Evolutionary conservation across 176 grass and related monocot genomes (phyloP), one percentile per base, ranked within the genome.

Genomic region (Oryza rufipogon): DNA sequence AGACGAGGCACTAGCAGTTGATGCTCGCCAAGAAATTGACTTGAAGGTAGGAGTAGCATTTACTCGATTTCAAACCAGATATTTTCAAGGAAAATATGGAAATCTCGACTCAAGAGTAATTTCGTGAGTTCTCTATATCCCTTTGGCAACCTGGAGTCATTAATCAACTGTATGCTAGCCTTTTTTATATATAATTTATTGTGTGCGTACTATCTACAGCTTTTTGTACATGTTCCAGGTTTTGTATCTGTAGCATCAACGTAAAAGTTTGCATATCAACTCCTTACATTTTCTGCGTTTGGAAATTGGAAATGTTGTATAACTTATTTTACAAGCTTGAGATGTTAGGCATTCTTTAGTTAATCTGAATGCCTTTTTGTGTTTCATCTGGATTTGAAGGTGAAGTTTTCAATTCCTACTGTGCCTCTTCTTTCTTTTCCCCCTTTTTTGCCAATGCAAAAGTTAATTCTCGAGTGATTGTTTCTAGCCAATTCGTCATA

Each of bases 51-150:
- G 96, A 76, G 96, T 95, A 77, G 92, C 96, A 34, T 98, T 98
- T 95, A 98, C 96, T 87, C 82, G 92, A 88, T 98, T 98, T 86
- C 92, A 98, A 83, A 98, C 96, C 49, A 85, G 92, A 51, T 98
- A 90, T 86, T 98, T 98, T 74, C 96, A 98, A 82, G 96, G 92
- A 80, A 98, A 98, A 85, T 98, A 95, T 77, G 96, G 96, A 79
- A 98, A 98, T 80, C 96, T 98, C 52, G 96, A 98, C 85, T 93
- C 96, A 83, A 95, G 92, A 91, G 96, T 98, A 44, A 98, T 98
- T 92, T 98, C 92, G 96, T 95, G 83, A 98, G 96, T 92, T 85
- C 87, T 81, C 68, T 70, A 67, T 78, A 38, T 89, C 56, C 68
- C 46, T 93, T 86, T 64, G 2, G 46, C 12, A 22, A 82, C 70